Percentiles rank a stretch among this genome's conserved stretches.
These are phyloP conservation scores for Breviolum minutum DNA, from an alignment of 73 alveolate genomes.

Conservation along the genomic window DNA sequence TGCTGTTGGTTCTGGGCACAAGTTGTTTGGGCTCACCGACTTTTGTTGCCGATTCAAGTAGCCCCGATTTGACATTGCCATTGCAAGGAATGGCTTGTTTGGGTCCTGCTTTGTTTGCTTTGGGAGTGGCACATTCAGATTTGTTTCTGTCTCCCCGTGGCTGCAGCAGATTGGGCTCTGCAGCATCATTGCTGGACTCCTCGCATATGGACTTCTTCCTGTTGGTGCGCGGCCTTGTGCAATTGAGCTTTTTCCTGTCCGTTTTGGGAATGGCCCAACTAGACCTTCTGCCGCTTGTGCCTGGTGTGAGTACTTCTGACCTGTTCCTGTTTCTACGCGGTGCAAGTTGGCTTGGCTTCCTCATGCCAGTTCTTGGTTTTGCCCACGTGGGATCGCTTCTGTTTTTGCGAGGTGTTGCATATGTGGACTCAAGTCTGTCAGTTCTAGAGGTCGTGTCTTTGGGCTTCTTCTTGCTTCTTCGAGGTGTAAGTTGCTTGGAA, in stretches of 20 bases:
- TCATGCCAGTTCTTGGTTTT: neutral
- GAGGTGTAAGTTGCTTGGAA: too few species aligned
- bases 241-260: too few species aligned
- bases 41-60: neutral
- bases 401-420: neutral
- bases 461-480: too few species aligned
- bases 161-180: too few species aligned
- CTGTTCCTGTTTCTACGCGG: too few species aligned
- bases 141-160: neutral
- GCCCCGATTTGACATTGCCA: neutral
- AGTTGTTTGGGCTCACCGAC: neutral
- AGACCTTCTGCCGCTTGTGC: neutral
- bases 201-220: neutral
- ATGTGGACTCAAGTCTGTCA: too few species aligned
- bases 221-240: too few species aligned
- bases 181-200: too few species aligned
- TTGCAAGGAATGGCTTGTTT: neutral
- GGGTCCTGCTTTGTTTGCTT: neutral
- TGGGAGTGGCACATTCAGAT: neutral
- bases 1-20: neutral
- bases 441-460: too few species aligned
- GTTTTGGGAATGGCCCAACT: too few species aligned
- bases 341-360: too few species aligned
- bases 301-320: neutral
- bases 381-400: neutral